These are phyloP conservation scores for Hypoxylon sp. DNA, from an alignment of 2,329 filamentous ascomycete genomes.

Conservation along the genomic window DNA sequence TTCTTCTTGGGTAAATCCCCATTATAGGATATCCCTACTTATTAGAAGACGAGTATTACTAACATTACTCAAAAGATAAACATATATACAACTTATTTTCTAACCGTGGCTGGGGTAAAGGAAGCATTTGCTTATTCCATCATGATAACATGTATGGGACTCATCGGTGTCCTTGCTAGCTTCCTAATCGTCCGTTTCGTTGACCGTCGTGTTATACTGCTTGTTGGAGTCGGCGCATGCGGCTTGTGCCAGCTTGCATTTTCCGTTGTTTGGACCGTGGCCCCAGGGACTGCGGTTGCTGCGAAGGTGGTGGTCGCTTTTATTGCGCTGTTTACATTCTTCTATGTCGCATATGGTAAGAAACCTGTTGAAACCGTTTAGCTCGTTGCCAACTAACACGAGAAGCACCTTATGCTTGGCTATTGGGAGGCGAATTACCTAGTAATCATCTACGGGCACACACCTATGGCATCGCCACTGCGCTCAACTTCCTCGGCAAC, in stretches of 20 bases:
- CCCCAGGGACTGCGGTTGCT: slow-evolving; percentile 46
- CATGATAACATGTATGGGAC: slow-evolving; percentile 55
- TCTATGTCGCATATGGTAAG: slow-evolving; percentile 55
- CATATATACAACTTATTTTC: slow-evolving; percentile 54
- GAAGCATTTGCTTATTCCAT: slow-evolving; percentile 55
- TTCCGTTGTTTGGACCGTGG: slow-evolving; percentile 54
- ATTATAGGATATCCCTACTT: slow-evolving; percentile 41
- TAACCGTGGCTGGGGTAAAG: slow-evolving; percentile 53
- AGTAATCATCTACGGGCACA: slow-evolving; percentile 59
- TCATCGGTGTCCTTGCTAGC: slow-evolving; percentile 53
- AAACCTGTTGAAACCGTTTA: neutral
- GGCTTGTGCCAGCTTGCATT: slow-evolving; percentile 54
- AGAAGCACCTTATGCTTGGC: slow-evolving; percentile 57
- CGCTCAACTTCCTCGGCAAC: slow-evolving; percentile 59
- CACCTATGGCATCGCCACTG: slow-evolving; percentile 58
- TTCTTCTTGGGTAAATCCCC: slow-evolving; percentile 53
- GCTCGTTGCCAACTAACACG: slow-evolving; percentile 12
- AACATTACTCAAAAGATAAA: slow-evolving; percentile 12
- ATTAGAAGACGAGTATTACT: neutral
- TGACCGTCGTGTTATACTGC: slow-evolving; percentile 54
- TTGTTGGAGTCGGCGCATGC: slow-evolving; percentile 53
- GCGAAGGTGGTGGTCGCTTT: slow-evolving; percentile 54
- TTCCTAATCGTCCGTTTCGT: slow-evolving; percentile 52
- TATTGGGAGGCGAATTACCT: slow-evolving; percentile 59
- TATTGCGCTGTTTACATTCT: slow-evolving; percentile 54